Percentiles rank a stretch among this genome's conserved stretches.
These are phyloP conservation scores for Cytidiella melzeri DNA, from an alignment of 768 basidiomycete genomes.

Conservation along the genomic window DNA sequence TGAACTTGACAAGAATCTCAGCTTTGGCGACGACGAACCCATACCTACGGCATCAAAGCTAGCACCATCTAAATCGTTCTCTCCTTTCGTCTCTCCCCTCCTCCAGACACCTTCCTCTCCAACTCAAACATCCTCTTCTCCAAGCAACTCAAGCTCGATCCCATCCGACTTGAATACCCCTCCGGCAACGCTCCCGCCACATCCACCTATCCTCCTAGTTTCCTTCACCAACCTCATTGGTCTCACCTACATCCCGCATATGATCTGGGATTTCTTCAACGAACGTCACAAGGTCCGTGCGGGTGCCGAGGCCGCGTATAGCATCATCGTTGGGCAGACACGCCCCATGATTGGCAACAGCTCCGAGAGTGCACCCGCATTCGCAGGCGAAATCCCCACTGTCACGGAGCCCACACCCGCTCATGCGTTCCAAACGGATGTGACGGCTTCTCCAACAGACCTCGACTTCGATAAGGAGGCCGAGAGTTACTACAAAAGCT, in stretches of 20 bases:
- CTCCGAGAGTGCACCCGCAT: conserved; percentile 4
- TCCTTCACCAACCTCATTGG: conserved; percentile 74
- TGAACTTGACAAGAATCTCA: conserved; percentile 25
- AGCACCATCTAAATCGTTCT: conserved; percentile 26
- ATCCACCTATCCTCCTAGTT: conserved; percentile 77
- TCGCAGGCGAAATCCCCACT: conserved; percentile 17
- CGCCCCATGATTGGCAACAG: conserved; percentile 46
- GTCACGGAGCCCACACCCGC: conserved; percentile 15
- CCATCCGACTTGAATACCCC: conserved; percentile 34
- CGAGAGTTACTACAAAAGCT: conserved; percentile 67
- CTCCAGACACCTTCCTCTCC: conserved; percentile 22
- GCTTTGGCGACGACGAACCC: conserved; percentile 30
- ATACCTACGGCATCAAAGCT: conserved; percentile 37
- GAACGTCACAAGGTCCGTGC: conserved; percentile 71
- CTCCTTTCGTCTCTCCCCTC: conserved; percentile 20
- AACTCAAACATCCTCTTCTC: conserved; percentile 19
- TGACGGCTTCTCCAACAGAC: conserved; percentile 36
- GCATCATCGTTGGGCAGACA: conserved; percentile 54
- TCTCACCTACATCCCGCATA: conserved; percentile 75
- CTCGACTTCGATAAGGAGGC: conserved; percentile 66
- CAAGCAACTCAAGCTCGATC: conserved; percentile 3
- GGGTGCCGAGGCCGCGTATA: conserved; percentile 80
- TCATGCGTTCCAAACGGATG: conserved; percentile 14
- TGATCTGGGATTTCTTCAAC: conserved; percentile 93
- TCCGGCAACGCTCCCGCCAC: conserved; percentile 55